A percentile compares a stretch with the other conserved stretches of the same genome.
phyloP scores from a whole-genome alignment of 2,329 filamentous ascomycete genomes.

The Claviceps purpurea region DNA sequence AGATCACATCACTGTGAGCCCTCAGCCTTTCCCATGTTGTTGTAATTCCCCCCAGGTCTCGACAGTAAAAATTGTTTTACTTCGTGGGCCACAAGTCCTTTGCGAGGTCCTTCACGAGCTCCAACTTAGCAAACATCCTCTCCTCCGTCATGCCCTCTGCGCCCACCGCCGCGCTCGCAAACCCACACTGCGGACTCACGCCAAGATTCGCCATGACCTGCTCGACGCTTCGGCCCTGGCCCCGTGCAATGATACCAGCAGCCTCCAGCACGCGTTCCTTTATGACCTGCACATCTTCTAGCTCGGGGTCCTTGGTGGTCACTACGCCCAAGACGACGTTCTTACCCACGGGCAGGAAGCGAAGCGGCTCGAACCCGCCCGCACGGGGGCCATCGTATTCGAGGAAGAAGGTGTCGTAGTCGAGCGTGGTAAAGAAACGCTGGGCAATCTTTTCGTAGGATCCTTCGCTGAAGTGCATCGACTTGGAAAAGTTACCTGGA shows the following conservation, averaged over 20 bases:
- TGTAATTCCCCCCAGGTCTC: too few species aligned
- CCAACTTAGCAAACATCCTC: slow-evolving; percentile 58
- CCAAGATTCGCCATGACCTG: slow-evolving; percentile 52
- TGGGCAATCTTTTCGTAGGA: slow-evolving; percentile 49
- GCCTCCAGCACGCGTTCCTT: slow-evolving; percentile 40
- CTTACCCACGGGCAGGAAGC: slow-evolving; percentile 44
- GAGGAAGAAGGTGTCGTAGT: slow-evolving; percentile 49
- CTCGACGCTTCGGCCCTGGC: slow-evolving; percentile 45
- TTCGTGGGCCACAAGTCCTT: slow-evolving; percentile 44
- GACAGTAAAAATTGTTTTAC: not conserved
- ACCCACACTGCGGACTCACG: slow-evolving; percentile 57
- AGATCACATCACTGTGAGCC: too few species aligned
- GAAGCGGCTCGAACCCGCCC: slow-evolving; percentile 48
- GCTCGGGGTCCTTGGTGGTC: slow-evolving; percentile 44
- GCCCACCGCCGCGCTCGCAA: slow-evolving; percentile 55
- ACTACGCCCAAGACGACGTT: slow-evolving; percentile 49
- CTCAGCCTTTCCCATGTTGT: too few species aligned
- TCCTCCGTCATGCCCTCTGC: slow-evolving; percentile 49
- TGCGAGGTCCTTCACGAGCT: slow-evolving; percentile 53
- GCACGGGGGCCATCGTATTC: slow-evolving; percentile 46
- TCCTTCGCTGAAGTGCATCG: slow-evolving; percentile 50
- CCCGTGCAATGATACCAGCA: slow-evolving; percentile 53
- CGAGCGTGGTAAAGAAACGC: slow-evolving; percentile 44
- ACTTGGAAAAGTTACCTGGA: slow-evolving; percentile 45
- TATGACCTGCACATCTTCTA: slow-evolving; percentile 43